Evolutionary conservation across 2,329 filamentous ascomycete genomes (phyloP), one percentile per base, ranked within the genome.

Genomic region (Ramularia collo-cygni): DNA sequence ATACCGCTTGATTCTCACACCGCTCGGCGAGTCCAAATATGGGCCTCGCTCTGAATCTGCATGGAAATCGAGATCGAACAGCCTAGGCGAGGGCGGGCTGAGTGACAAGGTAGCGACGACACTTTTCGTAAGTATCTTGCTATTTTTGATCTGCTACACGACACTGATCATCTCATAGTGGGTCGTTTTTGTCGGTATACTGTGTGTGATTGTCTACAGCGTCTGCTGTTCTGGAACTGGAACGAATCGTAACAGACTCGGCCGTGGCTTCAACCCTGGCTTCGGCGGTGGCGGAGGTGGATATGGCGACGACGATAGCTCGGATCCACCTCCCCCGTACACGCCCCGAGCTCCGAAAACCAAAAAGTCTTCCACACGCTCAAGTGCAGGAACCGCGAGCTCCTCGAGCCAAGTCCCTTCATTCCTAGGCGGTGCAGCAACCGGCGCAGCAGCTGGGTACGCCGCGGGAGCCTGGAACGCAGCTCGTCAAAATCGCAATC

Each of bases 1-100:
- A 65, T 96, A 96, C 64, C 74, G 82, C 10, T 65, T 96, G 5
- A 63, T 83, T 0, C 68, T 96, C 37, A 96, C 89, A 1, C 78
- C 82, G 8, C 70, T 74, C 46, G 92, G 92, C 3, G 79, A 89
- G 64, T 9, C 3, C n/a, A 27, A 74, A n/a, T 24, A 24, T 24
- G 21, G 21, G 10, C 10, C 21, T 10, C 21, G 21, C 6, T 24
- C 21, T 24, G 21, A 24, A 24, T 6, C 21, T 6, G 21, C 21
- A 10, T 24, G 21, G 21, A 24, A 24, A 10, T 24, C 21, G 6
- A 24, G 10, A 24, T 10, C 21, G 6, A 24, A 6, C 10, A 6
- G 21, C 6, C 6, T 6, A 10, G 21, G 21, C 6, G 21, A 24
- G 10, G 21, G 21, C 10, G 21, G 21, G 6, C 21, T 24, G 21